A percentile compares a stretch with the other conserved stretches of the same genome.
phyloP scores from a whole-genome alignment of 257 asterid species.

The Parsonsia alboflavescens region DNA sequence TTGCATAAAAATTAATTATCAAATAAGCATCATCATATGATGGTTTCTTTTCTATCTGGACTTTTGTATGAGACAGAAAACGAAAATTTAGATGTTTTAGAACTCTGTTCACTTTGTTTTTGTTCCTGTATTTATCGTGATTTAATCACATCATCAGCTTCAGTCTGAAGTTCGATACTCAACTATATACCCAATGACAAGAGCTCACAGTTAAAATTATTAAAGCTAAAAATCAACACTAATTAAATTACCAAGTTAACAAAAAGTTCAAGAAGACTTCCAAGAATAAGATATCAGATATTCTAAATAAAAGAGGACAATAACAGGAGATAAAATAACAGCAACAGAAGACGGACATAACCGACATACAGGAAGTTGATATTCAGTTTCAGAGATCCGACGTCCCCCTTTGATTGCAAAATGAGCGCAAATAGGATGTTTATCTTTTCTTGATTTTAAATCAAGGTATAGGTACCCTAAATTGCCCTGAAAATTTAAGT shows the following conservation, averaged over 20 bases:
- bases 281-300: neutral
- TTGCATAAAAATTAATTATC: neutral
- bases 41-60: neutral
- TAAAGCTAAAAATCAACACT: neutral
- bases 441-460: constrained; percentile 74
- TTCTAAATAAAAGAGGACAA: neutral
- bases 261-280: neutral
- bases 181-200: neutral
- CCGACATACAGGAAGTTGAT: constrained; percentile 88
- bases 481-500: constrained; percentile 63
- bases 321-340: neutral
- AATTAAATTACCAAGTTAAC: neutral
- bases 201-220: neutral
- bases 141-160: neutral
- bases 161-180: neutral
- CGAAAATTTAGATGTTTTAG: neutral
- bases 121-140: neutral
- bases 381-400: constrained; percentile 67
- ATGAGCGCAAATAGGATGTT: constrained; percentile 93
- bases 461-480: constrained; percentile 91
- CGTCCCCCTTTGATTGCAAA: constrained; percentile 98
- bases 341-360: constrained; percentile 14
- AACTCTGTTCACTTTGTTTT: neutral
- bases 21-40: neutral
- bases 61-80: neutral